Percentiles rank a stretch among this genome's conserved stretches.
Conservation (phyloP, 345 rosid genomes). For the Salix udensis region DNA sequence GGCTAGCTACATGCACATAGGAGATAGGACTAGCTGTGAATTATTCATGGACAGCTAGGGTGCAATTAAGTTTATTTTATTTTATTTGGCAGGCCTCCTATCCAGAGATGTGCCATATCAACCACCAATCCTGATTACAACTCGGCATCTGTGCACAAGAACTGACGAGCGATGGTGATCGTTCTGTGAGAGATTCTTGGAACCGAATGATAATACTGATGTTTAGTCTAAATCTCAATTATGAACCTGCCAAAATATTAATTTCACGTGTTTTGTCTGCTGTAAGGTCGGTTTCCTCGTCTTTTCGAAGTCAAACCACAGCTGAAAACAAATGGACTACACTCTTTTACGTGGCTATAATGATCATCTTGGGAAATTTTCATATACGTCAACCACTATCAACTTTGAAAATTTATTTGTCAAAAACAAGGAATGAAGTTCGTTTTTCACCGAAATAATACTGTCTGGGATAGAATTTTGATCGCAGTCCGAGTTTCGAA, state of each 20-base stretch:
- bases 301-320: background rate
- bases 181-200: background rate
- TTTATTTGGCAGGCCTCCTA: background rate
- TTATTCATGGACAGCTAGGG: constrained; percentile 2
- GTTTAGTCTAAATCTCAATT: background rate
- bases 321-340: background rate
- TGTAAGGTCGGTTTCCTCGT: background rate
- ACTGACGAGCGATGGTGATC: background rate
- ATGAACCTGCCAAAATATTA: background rate
- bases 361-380: too few species aligned
- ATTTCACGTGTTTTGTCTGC: background rate
- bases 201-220: background rate
- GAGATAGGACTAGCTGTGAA: background rate
- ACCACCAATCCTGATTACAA: background rate
- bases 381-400: too few species aligned
- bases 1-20: background rate
- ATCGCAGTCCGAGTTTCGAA: background rate
- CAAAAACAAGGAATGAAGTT: background rate
- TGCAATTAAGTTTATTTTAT: background rate
- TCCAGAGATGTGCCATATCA: background rate
- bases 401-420: background rate
- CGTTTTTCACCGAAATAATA: background rate
- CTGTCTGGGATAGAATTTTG: background rate
- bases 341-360: background rate
- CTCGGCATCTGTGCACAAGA: background rate